Percentiles rank a stretch among this genome's conserved stretches.
Conservation (phyloP, 2,329 filamentous ascomycete genomes). For the Thelonectria discophora region DNA sequence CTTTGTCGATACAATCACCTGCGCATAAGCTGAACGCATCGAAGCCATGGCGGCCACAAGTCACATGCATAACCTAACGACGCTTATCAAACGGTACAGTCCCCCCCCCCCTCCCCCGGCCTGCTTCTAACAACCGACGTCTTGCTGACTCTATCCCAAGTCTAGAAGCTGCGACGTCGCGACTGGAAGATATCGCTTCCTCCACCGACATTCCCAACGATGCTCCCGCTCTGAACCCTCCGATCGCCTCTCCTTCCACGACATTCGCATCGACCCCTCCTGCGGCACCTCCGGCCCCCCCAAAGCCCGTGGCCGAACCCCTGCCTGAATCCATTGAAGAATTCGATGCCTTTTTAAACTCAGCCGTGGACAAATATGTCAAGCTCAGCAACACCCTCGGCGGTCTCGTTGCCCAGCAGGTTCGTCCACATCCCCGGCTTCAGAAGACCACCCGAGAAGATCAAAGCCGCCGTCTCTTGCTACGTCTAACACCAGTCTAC, state of each 20-base stretch:
- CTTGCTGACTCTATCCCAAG: conserved; percentile 67
- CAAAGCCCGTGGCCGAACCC: conserved; percentile 58
- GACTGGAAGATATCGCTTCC: conserved; percentile 94
- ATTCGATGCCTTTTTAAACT: conserved; percentile 81
- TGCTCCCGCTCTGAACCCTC: conserved; percentile 55
- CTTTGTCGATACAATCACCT: not conserved
- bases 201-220: conserved; percentile 70
- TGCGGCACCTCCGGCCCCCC: conserved; percentile 43
- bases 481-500: not conserved
- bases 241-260: conserved; percentile 46
- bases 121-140: too few relatives aligned
- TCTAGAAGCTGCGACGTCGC: conserved; percentile 95
- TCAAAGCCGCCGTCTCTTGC: not conserved
- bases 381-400: conserved; percentile 81
- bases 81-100: conserved; percentile 92
- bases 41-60: conserved; percentile 73
- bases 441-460: not conserved
- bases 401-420: conserved; percentile 81
- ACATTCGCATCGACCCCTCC: conserved; percentile 48
- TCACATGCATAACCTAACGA: conserved; percentile 96
- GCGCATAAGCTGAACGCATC: not conserved
- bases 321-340: conserved; percentile 84
- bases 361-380: conserved; percentile 80
- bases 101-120: not conserved
- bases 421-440: conserved; percentile 49